phyloP scores from a whole-genome alignment of 2,329 filamentous ascomycete species.

The Stromatinia cepivora region DNA sequence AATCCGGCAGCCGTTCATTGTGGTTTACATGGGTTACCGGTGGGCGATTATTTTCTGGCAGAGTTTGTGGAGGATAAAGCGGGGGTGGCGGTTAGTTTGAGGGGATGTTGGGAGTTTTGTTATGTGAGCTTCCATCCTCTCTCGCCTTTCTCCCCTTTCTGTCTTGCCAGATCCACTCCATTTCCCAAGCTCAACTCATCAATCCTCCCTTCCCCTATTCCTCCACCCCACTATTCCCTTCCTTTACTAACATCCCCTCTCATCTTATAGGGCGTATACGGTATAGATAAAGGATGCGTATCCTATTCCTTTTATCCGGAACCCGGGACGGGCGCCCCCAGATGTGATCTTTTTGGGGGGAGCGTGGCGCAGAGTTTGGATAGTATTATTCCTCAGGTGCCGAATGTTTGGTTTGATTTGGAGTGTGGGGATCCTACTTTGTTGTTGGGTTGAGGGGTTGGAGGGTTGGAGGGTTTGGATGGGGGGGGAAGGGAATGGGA shows the following conservation, averaged over 20 bases:
- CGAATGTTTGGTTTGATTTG: conserved; percentile 37
- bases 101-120: conserved; percentile 49
- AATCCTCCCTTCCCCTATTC: neutral
- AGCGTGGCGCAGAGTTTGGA: conserved; percentile 33
- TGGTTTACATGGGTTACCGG: conserved; percentile 44
- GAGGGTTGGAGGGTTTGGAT: accelerated
- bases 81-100: conserved; percentile 42
- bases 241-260: too few species aligned
- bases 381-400: conserved; percentile 29
- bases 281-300: conserved; percentile 26
- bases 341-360: conserved; percentile 35
- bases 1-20: conserved; percentile 41
- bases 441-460: neutral
- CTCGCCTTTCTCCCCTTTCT: neutral
- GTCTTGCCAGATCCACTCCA: accelerated
- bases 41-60: conserved; percentile 44
- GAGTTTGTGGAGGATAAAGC: conserved; percentile 43
- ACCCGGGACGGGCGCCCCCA: conserved; percentile 26
- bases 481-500: accelerated
- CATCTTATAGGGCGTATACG: conserved; percentile 21
- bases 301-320: conserved; percentile 34
- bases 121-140: conserved; percentile 31
- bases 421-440: conserved; percentile 31
- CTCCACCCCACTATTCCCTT: too few species aligned
- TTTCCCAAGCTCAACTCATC: too few species aligned